Evolutionary conservation across 768 basidiomycete genomes (phyloP).

Genomic region (Boletellus sp.): DNA sequence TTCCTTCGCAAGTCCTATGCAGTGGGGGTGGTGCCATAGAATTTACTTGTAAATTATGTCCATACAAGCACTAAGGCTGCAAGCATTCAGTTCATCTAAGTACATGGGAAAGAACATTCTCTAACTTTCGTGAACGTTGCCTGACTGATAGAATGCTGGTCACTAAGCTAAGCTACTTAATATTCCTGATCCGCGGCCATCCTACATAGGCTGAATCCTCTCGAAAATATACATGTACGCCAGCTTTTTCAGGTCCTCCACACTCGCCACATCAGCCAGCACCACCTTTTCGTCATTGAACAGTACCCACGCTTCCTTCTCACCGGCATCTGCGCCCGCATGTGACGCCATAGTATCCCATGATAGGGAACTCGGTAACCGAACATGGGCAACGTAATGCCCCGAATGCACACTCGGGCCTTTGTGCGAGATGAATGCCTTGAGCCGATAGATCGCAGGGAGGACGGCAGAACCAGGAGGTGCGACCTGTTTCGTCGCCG

Average conservation of each 20-base stretch:
- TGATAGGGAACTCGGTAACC: conserved; percentile 16
- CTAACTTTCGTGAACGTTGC: too few relatives aligned
- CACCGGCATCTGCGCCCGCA: conserved; percentile 2
- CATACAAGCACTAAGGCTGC: too few relatives aligned
- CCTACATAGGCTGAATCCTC: conserved; percentile 22
- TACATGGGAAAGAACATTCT: too few relatives aligned
- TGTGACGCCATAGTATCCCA: conserved; percentile 29
- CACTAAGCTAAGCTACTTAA: too few relatives aligned
- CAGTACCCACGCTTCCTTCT: conserved; percentile 69
- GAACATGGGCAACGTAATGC: conserved; percentile 86
- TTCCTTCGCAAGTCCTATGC: too few relatives aligned
- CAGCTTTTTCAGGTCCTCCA: conserved; percentile 72
- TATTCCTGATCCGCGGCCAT: too few relatives aligned
- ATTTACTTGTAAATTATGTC: too few relatives aligned
- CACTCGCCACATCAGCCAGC: conserved; percentile 78
- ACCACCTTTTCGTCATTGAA: conserved; percentile 98
- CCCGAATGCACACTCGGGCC: conserved; percentile 94
- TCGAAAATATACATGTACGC: conserved; percentile 96
- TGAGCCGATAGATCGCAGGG: conserved; percentile 76
- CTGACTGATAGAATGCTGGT: too few relatives aligned
- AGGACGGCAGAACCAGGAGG: conserved; percentile 53
- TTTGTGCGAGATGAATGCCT: conserved; percentile 97
- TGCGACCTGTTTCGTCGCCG: conserved; percentile 14
- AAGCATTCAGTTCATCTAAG: too few relatives aligned
- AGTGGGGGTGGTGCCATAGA: too few relatives aligned